Evolutionary conservation across 352 stramenopile genomes (phyloP), one percentile per base, ranked within the genome.

Genomic region (Globisporangium lucens): DNA sequence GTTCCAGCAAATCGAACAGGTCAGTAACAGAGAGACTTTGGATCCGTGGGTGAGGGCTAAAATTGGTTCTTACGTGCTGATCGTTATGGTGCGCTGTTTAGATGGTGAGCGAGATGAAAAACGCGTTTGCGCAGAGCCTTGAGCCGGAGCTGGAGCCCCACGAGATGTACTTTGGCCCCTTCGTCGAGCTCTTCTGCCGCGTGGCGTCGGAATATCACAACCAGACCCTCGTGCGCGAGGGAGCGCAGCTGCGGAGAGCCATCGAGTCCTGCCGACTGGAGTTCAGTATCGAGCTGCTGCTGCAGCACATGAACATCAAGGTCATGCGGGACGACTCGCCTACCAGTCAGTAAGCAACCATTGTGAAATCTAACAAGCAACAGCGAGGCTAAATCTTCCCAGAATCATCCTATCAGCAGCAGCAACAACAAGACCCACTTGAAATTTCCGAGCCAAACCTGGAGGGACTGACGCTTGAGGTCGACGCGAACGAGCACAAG

Each of bases 161-260:
- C 4, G 60, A 75, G 10, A 58, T 93, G 30, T 70, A 74, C 49
- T 91, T 89, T 65, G 72, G 77, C 3, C 79, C 88, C 43, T 93
- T 89, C 67, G 22, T 91, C 17, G 85, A 93, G 56, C 62, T 90
- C 3, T 81, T 93, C 49, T 89, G 79, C 24, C 79, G 83, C 13
- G 70, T 90, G 2, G 81, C 82, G 9, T 80, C 78, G 12, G 63
- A 67, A 4, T 85, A 89, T 41, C 83, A 90, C 59, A 69, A 83
- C 51, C 70, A 75, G 22, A 67, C 79, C 3, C 66, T 90, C 15
- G 56, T 75, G 5, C 73, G 73, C 30, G 82, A 89, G 72, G 78
- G 82, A 4, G 78, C 77, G 0, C 78, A 87, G 58, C 72, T 90
- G 15, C 77, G 82, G 2, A 75, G 77, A 53, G 82, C 76, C 1